These are phyloP conservation scores for Trypanosoma scelopori DNA, from an alignment of 208 protist genomes.

Conservation along the genomic window DNA sequence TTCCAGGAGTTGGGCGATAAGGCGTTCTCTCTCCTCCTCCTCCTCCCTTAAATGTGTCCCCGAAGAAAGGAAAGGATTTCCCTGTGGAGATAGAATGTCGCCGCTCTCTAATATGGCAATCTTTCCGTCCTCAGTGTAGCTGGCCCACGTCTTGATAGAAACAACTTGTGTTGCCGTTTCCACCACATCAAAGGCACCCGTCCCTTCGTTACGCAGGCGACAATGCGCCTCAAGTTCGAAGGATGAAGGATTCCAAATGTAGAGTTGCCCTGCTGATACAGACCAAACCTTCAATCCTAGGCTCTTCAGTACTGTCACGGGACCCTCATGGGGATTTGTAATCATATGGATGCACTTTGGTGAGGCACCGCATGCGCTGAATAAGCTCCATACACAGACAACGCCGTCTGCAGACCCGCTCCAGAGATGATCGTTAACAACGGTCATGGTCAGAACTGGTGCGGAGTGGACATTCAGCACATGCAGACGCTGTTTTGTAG, in stretches of 20 bases:
- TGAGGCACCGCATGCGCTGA: neutral
- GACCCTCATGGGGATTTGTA: constrained; percentile 21
- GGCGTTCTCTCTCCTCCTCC: constrained; percentile 3
- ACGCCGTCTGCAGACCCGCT: constrained; percentile 10
- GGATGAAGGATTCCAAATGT: constrained; percentile 22
- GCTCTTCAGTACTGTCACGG: constrained; percentile 16
- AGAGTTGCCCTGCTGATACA: constrained; percentile 17
- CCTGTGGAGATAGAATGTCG: constrained; percentile 5
- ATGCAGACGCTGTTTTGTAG: constrained; percentile 2
- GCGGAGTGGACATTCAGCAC: constrained; percentile 10
- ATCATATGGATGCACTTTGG: constrained; percentile 18
- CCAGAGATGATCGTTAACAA: constrained; percentile 18
- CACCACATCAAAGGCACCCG: constrained; percentile 2
- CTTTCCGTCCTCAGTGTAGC: constrained; percentile 4
- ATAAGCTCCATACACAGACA: constrained; percentile 19
- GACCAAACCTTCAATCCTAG: constrained; percentile 22
- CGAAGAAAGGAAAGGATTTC: neutral
- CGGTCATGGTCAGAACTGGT: constrained; percentile 1
- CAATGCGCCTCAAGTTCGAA: constrained; percentile 24
- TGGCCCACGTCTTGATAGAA: constrained; percentile 17
- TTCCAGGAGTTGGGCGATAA: constrained; percentile 17
- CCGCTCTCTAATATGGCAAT: constrained; percentile 10
- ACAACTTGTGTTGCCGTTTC: constrained; percentile 5
- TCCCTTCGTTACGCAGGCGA: constrained; percentile 1
- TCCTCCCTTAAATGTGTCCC: neutral